These are phyloP conservation scores for Xylariaceae sp. DNA, from an alignment of 2,329 filamentous ascomycete genomes.

Conservation along the genomic window DNA sequence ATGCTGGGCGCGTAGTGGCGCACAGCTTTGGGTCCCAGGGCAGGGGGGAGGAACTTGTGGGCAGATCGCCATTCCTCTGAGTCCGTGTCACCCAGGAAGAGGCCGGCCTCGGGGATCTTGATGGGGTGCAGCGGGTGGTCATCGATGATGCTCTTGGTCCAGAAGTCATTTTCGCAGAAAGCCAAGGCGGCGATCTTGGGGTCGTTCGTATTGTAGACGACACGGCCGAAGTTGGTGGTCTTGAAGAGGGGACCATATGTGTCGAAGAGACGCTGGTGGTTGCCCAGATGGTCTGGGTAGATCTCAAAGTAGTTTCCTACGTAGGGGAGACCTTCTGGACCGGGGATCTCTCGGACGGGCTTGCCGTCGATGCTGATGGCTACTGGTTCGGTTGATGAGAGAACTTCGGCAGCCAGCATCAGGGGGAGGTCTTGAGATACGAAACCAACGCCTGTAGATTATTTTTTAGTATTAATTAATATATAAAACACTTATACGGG, in stretches of 20 bases:
- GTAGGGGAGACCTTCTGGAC: conserved; percentile 43
- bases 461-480: no score
- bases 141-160: conserved; percentile 49
- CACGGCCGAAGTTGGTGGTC: conserved; percentile 47
- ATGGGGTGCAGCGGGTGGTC: conserved; percentile 43
- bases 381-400: conserved; percentile 32
- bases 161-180: conserved; percentile 47
- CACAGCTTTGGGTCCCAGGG: conserved; percentile 54
- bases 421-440: conserved; percentile 31
- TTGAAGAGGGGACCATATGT: conserved; percentile 48
- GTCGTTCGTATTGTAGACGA: conserved; percentile 47
- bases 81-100: conserved; percentile 48
- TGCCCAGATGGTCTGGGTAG: conserved; percentile 54
- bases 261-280: conserved; percentile 50
- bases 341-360: conserved; percentile 45
- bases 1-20: conserved; percentile 56
- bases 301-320: conserved; percentile 51
- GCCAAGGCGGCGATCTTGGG: conserved; percentile 42
- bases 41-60: conserved; percentile 59
- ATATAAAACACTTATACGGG: background rate
- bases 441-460: conserved; percentile 35
- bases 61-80: conserved; percentile 45
- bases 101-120: conserved; percentile 38
- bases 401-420: conserved; percentile 34
- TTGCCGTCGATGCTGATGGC: conserved; percentile 46